Percentiles rank a stretch among this genome's conserved stretches.
These are phyloP conservation scores for Inga leiocalycina DNA, from an alignment of 306 rosid genomes.

Conservation along the genomic window DNA sequence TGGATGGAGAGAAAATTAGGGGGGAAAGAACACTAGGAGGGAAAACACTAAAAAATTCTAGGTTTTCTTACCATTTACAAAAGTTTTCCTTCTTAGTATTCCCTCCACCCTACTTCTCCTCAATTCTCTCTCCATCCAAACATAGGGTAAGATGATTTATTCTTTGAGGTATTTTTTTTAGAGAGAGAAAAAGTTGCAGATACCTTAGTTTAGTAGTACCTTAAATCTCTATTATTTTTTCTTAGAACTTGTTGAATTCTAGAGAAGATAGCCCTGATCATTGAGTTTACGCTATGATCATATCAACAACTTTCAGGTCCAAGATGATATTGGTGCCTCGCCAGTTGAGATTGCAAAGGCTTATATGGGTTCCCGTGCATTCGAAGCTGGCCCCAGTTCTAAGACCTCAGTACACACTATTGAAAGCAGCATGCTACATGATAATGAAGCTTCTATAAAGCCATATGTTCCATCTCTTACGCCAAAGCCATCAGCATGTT, in stretches of 20 bases:
- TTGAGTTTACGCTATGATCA: constrained; percentile 17
- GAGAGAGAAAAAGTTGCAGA: not conserved
- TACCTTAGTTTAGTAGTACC: not conserved
- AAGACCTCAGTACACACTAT: constrained; percentile 41
- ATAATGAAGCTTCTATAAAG: constrained; percentile 48
- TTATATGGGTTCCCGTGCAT: constrained; percentile 73
- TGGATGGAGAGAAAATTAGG: no score
- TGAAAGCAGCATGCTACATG: constrained; percentile 44
- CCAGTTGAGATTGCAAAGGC: constrained; percentile 89
- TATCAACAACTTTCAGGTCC: constrained; percentile 49
- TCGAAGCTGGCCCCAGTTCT: constrained; percentile 54
- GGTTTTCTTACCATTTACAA: no score
- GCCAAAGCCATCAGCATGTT: constrained; percentile 59
- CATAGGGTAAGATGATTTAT: not conserved
- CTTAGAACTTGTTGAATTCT: not conserved
- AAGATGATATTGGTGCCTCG: constrained; percentile 68
- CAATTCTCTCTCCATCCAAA: no score
- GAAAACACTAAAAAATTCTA: no score
- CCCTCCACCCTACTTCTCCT: no score
- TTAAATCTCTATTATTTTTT: constrained; percentile 16
- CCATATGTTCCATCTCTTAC: constrained; percentile 55
- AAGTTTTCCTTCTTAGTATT: no score
- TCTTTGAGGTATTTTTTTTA: not conserved
- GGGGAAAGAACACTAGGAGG: no score
- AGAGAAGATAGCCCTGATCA: not conserved